These are phyloP conservation scores for Colletotrichum somersetense DNA, from an alignment of 2,329 filamentous ascomycete genomes.

Conservation along the genomic window DNA sequence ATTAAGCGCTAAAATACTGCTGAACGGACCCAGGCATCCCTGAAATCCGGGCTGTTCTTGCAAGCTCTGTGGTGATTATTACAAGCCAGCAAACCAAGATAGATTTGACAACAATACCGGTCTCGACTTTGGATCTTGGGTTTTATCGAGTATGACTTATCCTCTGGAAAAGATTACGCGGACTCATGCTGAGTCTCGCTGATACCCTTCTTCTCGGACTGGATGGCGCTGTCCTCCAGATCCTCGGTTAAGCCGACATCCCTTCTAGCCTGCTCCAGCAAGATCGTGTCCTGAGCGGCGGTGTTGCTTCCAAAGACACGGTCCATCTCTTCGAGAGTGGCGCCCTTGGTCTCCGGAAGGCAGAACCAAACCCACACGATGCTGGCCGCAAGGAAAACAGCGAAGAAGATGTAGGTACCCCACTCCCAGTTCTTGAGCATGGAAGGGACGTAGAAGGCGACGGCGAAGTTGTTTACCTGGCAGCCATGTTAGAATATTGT, in stretches of 20 bases:
- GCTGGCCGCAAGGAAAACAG: constrained; percentile 60
- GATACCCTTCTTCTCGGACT: constrained; percentile 42
- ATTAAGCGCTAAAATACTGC: neutral
- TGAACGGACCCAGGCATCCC: neutral
- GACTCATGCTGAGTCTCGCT: constrained; percentile 22
- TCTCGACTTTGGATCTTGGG: neutral
- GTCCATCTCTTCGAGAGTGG: constrained; percentile 68
- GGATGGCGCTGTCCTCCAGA: constrained; percentile 36
- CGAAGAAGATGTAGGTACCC: constrained; percentile 71
- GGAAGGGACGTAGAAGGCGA: constrained; percentile 59
- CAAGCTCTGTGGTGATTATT: no score
- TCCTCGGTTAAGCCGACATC: constrained; percentile 44
- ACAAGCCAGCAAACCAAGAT: no score
- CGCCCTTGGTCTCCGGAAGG: constrained; percentile 68
- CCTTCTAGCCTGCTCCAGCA: constrained; percentile 44
- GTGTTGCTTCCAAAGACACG: constrained; percentile 60
- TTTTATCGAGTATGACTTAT: neutral
- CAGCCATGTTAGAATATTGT: neutral
- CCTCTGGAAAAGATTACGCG: neutral
- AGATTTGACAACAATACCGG: neutral
- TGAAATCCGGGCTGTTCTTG: neutral
- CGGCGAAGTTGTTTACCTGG: constrained; percentile 59
- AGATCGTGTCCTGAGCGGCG: constrained; percentile 47
- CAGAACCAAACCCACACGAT: constrained; percentile 63
- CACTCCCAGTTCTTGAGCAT: constrained; percentile 58